Evolutionary conservation across 495 filamentous ascomycete genomes (phyloP), one percentile per base, ranked within the genome.

Genomic region (Astrothelium macrocarpum): DNA sequence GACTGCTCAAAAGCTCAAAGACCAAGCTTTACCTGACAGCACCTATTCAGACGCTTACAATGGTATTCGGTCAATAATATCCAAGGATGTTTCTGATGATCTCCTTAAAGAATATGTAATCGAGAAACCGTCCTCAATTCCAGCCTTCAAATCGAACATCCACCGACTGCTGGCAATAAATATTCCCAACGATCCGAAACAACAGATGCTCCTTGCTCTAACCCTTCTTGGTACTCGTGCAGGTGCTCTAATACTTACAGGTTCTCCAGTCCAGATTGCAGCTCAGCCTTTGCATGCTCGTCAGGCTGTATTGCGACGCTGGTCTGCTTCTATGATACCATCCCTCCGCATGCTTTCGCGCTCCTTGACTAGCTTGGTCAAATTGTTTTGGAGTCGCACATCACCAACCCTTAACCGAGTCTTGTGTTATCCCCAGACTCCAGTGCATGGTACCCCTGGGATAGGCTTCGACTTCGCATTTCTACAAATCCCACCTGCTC

Each of bases 381-480:
- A 73, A 31, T 72, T 78, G 16, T 74, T 77, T 20, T 94, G 86
- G 84, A 68, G 84, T 0, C 79, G 79, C 23, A 79, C 80, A 12
- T 85, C 81, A 60, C 80, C 87, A 0, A 80, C 81, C 0, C 75
- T 87, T 4, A 75, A 76, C 16, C 75, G 77, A 2, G 68, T 88
- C 0, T 77, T 87, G 18, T 87, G 85, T 7, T 90, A 85, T 64
- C 83, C 88, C 0, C 78, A 81, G 1, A 74, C 82, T 11, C 84
- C 85, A 1, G 69, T 83, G 1, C 79, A 87, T 69, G 87, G 87
- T 42, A 81, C 80, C 31, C 82, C 80, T 0, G 80, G 78, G 11
- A 75, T 82, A 42, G 76, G 80, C 9, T 86, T 82, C 66, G 72
- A 80, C 5, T 86, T 79, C 9, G 71, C 78, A 18, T 87, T 86